Evolutionary conservation across 768 basidiomycete species (phyloP).

Genomic region (Boletus speciosus): DNA sequence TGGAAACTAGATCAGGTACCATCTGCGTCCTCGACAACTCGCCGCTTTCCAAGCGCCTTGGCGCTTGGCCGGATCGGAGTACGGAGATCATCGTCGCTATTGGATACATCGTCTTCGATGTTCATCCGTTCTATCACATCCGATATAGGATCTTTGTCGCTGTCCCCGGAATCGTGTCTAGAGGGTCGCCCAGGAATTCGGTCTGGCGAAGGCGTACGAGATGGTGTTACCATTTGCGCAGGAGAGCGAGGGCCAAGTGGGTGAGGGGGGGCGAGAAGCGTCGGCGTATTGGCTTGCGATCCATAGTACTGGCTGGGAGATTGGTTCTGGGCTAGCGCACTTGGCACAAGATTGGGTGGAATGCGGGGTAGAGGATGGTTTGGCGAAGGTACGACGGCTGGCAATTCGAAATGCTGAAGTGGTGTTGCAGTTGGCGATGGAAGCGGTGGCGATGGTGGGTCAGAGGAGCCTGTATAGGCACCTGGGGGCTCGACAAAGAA

Average conservation of each 20-base stretch:
- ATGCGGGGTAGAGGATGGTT: conserved; percentile 40
- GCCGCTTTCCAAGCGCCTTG: conserved; percentile 86
- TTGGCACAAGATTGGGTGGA: conserved; percentile 28
- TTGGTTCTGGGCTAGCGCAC: conserved; percentile 12
- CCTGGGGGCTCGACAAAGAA: conserved; percentile 17
- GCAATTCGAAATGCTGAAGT: conserved; percentile 32
- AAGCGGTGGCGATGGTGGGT: conserved; percentile 25
- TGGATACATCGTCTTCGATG: conserved; percentile 19
- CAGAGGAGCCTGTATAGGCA: conserved; percentile 26
- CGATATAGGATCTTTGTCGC: conserved; percentile 21
- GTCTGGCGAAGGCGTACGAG: conserved; percentile 72
- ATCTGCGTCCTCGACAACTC: conserved; percentile 50
- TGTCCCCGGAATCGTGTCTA: conserved; percentile 24
- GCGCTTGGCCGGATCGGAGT: conserved; percentile 66
- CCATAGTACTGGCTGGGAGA: conserved; percentile 17
- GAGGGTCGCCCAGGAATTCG: conserved; percentile 23
- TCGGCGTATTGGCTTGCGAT: conserved; percentile 28
- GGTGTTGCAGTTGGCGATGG: conserved; percentile 29
- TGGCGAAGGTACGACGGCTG: conserved; percentile 28
- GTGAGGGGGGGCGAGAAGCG: conserved; percentile 60
- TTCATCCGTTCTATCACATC: conserved; percentile 29
- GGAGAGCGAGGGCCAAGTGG: conserved; percentile 74
- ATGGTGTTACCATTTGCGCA: conserved; percentile 41
- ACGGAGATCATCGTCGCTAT: conserved; percentile 30
- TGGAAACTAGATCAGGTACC: conserved; percentile 27